Conservation (phyloP, 2,329 filamentous ascomycete genomes). For the Emergomyces orientalis region DNA sequence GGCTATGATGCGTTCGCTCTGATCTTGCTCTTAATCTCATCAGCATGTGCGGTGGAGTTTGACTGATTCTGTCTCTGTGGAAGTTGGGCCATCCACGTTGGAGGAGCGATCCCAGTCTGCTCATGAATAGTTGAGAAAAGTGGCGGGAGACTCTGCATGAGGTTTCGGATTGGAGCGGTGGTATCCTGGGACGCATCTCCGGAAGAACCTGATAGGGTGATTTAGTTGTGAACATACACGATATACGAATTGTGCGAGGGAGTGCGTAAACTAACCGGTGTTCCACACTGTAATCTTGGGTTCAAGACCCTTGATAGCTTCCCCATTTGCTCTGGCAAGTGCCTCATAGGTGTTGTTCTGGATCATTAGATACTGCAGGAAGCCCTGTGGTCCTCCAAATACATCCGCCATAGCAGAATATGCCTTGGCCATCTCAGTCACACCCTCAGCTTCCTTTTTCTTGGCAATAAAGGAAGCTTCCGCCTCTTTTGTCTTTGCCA, state of each 20-base stretch:
- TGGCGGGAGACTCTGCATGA: constrained; percentile 77
- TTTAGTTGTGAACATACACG: neutral
- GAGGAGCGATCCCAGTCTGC: constrained; percentile 73
- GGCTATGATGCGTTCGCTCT: neutral
- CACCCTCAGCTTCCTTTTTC: constrained; percentile 67
- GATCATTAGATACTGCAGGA: constrained; percentile 82
- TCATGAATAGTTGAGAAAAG: constrained; percentile 79
- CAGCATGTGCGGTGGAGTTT: neutral
- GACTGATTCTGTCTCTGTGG: constrained; percentile 21
- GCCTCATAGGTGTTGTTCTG: constrained; percentile 69
- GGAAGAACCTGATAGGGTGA: constrained; percentile 26
- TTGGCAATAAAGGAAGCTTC: constrained; percentile 52
- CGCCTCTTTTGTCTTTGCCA: constrained; percentile 59
- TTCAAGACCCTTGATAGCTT: constrained; percentile 64
- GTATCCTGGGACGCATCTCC: constrained; percentile 43
- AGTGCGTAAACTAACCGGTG: constrained; percentile 45
- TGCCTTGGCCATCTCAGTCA: constrained; percentile 69
- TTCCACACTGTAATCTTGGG: constrained; percentile 92
- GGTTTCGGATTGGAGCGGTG: constrained; percentile 60
- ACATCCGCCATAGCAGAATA: constrained; percentile 63
- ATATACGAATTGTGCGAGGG: neutral
- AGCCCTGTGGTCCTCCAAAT: constrained; percentile 66
- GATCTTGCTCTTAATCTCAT: neutral
- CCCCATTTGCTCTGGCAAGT: constrained; percentile 67
- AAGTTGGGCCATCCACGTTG: constrained; percentile 59